A percentile compares a stretch with the other conserved stretches of the same genome.
phyloP scores from a whole-genome alignment of 129 eudicot species.

The Flaveria linearis region DNA sequence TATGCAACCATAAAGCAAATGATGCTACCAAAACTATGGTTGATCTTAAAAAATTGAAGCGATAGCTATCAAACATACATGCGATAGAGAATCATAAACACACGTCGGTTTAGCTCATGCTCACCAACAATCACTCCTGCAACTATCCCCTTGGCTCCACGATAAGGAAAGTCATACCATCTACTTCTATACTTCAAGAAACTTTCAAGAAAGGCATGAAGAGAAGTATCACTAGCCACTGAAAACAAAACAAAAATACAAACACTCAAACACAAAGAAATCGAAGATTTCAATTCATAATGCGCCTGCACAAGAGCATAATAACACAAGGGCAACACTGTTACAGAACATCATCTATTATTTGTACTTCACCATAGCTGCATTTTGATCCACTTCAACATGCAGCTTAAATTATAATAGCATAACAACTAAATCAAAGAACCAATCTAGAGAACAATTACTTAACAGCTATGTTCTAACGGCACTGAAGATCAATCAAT shows the following conservation, averaged over 20 bases:
- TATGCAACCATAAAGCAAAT: conserved; percentile 24
- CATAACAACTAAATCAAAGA: conserved; percentile 8
- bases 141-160: conserved; percentile 78
- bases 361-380: background rate
- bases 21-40: background rate
- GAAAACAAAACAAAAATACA: conserved; percentile 24
- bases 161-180: conserved; percentile 97
- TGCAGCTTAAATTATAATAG: background rate
- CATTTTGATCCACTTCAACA: conserved; percentile 12
- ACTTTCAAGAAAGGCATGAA: conserved; percentile 78
- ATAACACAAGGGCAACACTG: too few species aligned
- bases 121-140: conserved; percentile 97
- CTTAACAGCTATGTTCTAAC: background rate
- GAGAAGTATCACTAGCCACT: conserved; percentile 86
- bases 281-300: background rate
- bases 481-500: background rate
- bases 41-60: background rate
- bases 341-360: background rate
- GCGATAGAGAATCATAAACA: conserved; percentile 90
- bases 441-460: background rate
- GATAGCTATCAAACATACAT: conserved; percentile 48
- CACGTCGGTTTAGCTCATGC: conserved; percentile 79
- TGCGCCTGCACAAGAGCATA: background rate
- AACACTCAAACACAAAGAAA: conserved; percentile 4
- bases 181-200: conserved; percentile 80